These are phyloP conservation scores for Monarda citriodora DNA, from an alignment of 305 asterid species.

Conservation along the genomic window DNA sequence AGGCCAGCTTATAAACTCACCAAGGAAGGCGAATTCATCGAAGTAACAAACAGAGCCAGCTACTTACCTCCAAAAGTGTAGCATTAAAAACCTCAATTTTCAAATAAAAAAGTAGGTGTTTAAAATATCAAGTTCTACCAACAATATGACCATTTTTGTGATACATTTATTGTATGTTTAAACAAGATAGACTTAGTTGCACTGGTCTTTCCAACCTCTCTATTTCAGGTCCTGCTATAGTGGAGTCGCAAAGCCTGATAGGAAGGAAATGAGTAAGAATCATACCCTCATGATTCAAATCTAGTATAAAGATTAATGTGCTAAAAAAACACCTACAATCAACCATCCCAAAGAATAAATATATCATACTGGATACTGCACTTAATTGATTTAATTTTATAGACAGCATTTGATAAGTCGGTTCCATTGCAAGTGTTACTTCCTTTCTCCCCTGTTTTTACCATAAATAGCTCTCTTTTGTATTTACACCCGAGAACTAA, in stretches of 20 bases:
- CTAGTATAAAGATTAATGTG: background rate
- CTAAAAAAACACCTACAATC: background rate
- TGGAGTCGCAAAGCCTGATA: conserved; percentile 49
- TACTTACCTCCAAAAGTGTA: conserved; percentile 4
- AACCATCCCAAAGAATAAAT: background rate
- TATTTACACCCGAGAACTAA: background rate
- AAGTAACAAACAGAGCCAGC: background rate
- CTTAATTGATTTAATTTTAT: background rate
- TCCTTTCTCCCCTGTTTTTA: conserved; percentile 5
- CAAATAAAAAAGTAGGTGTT: conserved; percentile 14
- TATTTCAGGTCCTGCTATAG: conserved; percentile 33
- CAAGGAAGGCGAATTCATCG: conserved; percentile 10
- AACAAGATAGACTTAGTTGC: conserved; percentile 15
- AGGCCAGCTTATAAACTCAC: background rate
- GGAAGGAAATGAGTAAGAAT: conserved; percentile 6
- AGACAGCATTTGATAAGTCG: background rate
- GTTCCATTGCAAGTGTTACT: background rate
- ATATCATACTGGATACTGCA: background rate
- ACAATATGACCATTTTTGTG: conserved; percentile 16
- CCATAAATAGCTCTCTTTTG: background rate
- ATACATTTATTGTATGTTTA: conserved; percentile 25
- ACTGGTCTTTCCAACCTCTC: conserved; percentile 19
- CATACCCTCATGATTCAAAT: conserved; percentile 7
- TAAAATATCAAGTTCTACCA: conserved; percentile 20
- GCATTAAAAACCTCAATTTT: background rate